A percentile compares a stretch with the other conserved stretches of the same genome.
Evolutionary conservation across 768 basidiomycete genomes (phyloP).

Genomic region (Suillus alpinus): DNA sequence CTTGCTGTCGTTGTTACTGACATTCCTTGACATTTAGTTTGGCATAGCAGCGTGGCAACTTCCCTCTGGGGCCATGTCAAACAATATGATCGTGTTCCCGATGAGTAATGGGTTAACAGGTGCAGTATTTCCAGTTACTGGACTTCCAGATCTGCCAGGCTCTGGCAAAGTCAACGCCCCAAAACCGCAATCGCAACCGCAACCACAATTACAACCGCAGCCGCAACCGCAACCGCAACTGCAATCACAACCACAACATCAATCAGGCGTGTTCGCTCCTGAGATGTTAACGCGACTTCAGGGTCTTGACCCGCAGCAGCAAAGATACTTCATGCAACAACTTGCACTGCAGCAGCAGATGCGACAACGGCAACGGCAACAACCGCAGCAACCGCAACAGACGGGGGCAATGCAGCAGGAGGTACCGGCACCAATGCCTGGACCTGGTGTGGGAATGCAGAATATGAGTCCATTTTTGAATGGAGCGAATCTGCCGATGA

Average conservation of each 20-base stretch:
- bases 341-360: constrained; percentile 12
- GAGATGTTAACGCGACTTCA: constrained; percentile 18
- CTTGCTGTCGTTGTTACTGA: not conserved
- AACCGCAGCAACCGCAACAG: constrained; percentile 18
- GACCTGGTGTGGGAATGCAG: constrained; percentile 9
- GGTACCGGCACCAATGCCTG: not conserved
- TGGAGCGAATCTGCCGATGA: constrained; percentile 13
- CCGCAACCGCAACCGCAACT: not conserved
- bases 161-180: constrained; percentile 15
- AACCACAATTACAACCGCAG: constrained; percentile 3
- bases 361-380: constrained; percentile 13
- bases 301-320: constrained; percentile 22
- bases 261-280: constrained; percentile 1
- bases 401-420: not conserved
- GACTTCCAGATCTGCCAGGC: constrained; percentile 43
- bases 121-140: constrained; percentile 48
- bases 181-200: constrained; percentile 4
- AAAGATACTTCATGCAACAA: constrained; percentile 17
- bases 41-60: constrained; percentile 50
- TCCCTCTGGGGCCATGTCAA: constrained; percentile 40
- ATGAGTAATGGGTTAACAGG: constrained; percentile 36
- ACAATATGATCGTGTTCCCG: constrained; percentile 49
- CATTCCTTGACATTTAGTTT: constrained; percentile 34
- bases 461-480: constrained; percentile 1
- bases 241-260: not conserved